Percentiles rank a stretch among this genome's conserved stretches.
phyloP scores from a whole-genome alignment of 352 stramenopile species.

The Blastocystis sp. region DNA sequence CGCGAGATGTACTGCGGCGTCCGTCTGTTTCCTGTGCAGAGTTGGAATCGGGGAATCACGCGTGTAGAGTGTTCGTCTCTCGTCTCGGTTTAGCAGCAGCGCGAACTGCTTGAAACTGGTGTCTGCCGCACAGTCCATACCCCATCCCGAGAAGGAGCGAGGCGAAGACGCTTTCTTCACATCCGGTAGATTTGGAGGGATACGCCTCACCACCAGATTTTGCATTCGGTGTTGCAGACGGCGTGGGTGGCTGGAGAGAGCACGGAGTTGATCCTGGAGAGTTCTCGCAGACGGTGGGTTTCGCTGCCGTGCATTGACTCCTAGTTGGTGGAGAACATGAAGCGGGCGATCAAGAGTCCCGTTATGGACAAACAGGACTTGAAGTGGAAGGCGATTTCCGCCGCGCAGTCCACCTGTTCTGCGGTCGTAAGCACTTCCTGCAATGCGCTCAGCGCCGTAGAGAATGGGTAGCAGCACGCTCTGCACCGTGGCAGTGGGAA shows the following conservation, averaged over 20 bases:
- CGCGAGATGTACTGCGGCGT: neutral
- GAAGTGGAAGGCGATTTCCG: constrained; percentile 40
- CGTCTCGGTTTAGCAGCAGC: neutral
- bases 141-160: constrained; percentile 47
- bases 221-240: constrained; percentile 21
- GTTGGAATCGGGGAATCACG: neutral
- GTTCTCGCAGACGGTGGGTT: constrained; percentile 9
- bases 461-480: constrained; percentile 38
- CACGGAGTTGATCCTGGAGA: constrained; percentile 48
- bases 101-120: neutral
- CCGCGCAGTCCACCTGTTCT: constrained; percentile 2
- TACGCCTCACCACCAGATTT: neutral
- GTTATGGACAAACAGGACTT: neutral
- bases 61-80: neutral
- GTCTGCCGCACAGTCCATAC: constrained; percentile 28
- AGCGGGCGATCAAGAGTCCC: neutral
- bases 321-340: constrained; percentile 39
- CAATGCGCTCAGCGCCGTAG: neutral
- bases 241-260: constrained; percentile 15
- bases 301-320: neutral
- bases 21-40: neutral
- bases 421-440: neutral
- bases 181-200: neutral
- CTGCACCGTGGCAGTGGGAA: constrained; percentile 10
- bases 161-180: constrained; percentile 42